Percentiles rank a stretch among this genome's conserved stretches.
phyloP scores from a whole-genome alignment of 441 rosid species.

The Flueggea neowawraea region DNA sequence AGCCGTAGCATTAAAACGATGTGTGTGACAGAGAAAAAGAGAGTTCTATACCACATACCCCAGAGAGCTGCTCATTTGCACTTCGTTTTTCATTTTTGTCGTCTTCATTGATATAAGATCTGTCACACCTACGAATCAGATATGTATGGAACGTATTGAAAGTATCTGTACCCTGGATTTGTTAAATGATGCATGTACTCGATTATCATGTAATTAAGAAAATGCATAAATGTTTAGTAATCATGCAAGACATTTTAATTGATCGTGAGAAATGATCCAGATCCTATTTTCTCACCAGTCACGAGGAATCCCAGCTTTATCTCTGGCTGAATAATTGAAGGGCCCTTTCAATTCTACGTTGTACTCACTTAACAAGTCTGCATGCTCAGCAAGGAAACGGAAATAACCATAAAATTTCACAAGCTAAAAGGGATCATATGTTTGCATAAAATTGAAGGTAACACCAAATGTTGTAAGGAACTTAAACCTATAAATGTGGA shows the following conservation, averaged over 20 bases:
- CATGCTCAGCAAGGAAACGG: conserved; percentile 10
- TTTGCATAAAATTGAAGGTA: not conserved
- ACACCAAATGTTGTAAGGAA: not conserved
- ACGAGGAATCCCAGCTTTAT: conserved; percentile 86
- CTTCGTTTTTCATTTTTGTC: conserved; percentile 29
- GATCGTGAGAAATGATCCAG: not conserved
- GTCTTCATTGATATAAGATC: conserved; percentile 33
- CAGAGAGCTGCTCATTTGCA: conserved; percentile 51
- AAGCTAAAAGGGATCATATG: conserved; percentile 1
- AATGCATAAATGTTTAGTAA: not conserved
- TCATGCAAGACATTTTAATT: not conserved
- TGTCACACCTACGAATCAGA: conserved; percentile 50
- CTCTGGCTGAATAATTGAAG: conserved; percentile 84
- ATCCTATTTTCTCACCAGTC: conserved; percentile 51
- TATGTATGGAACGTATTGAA: conserved; percentile 1
- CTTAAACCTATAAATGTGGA: conserved; percentile 76
- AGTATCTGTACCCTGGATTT: too few species aligned
- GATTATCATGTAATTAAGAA: not conserved
- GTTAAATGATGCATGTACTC: not conserved
- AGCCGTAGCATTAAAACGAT: too few species aligned
- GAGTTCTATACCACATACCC: conserved; percentile 29
- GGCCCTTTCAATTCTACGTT: conserved; percentile 89
- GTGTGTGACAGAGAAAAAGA: not conserved
- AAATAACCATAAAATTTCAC: not conserved
- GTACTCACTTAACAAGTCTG: conserved; percentile 74